Percentiles rank a stretch among this genome's conserved stretches.
Conservation (phyloP, 495 filamentous ascomycete species). For the Hypoxylon cercidicola region DNA sequence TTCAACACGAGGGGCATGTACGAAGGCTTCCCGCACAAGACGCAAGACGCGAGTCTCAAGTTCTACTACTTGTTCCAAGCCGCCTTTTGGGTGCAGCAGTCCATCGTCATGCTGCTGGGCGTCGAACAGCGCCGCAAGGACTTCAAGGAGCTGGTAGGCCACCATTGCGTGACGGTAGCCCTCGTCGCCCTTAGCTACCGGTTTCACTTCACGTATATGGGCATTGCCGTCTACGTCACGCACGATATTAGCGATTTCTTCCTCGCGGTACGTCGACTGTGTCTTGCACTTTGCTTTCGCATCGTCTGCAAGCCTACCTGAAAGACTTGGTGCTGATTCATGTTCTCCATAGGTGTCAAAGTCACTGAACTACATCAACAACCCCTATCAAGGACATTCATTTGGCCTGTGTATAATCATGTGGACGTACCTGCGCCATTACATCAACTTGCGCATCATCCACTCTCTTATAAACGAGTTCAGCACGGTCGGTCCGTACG, state of each 20-base stretch:
- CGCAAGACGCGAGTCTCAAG: slow-evolving; percentile 88
- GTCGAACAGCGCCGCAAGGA: slow-evolving; percentile 97
- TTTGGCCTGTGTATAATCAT: slow-evolving; percentile 82
- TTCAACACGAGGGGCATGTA: slow-evolving; percentile 94
- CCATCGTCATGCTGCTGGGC: slow-evolving; percentile 87
- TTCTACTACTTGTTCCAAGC: slow-evolving; percentile 97
- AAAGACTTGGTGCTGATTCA: slow-evolving; percentile 7
- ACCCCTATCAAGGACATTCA: slow-evolving; percentile 78
- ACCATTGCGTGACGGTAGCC: slow-evolving; percentile 90
- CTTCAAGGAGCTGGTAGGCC: slow-evolving; percentile 92
- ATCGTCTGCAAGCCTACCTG: too few relatives aligned
- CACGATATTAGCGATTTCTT: slow-evolving; percentile 98
- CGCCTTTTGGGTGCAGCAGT: slow-evolving; percentile 96
- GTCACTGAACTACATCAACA: slow-evolving; percentile 90
- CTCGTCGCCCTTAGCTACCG: slow-evolving; percentile 91
- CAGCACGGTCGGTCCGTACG: slow-evolving; percentile 86
- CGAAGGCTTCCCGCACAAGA: slow-evolving; percentile 87
- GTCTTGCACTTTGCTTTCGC: neutral
- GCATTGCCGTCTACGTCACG: slow-evolving; percentile 95
- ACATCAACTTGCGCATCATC: slow-evolving; percentile 88
- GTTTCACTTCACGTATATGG: slow-evolving; percentile 98
- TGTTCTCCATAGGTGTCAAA: slow-evolving; percentile 77
- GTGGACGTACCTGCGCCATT: slow-evolving; percentile 95
- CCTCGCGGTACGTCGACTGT: slow-evolving; percentile 76
- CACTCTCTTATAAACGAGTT: slow-evolving; percentile 88